Conservation (phyloP, 805 yeast genomes). For the Pichia scutulata region DNA sequence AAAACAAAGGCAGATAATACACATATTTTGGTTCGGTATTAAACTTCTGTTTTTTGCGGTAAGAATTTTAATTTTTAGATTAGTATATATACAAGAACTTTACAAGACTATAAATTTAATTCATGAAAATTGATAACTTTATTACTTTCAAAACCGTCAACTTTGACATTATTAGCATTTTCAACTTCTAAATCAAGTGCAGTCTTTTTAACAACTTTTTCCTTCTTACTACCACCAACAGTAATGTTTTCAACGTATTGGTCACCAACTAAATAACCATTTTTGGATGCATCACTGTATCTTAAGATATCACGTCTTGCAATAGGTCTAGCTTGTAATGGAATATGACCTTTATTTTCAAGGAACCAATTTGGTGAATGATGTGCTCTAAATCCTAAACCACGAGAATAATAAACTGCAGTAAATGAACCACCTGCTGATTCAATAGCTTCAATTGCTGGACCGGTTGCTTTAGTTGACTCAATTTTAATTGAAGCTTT, state of each 20-base stretch:
- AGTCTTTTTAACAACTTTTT: constrained; percentile 14
- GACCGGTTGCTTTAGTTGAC: constrained; percentile 70
- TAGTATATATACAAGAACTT: constrained; percentile 3
- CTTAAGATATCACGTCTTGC: constrained; percentile 71
- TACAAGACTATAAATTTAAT: constrained; percentile 15
- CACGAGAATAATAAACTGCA: constrained; percentile 58
- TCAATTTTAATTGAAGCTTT: constrained; percentile 65
- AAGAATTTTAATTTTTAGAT: constrained; percentile 1
- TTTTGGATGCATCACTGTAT: constrained; percentile 61
- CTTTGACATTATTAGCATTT: constrained; percentile 4
- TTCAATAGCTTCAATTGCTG: constrained; percentile 71
- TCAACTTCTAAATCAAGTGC: constrained; percentile 20
- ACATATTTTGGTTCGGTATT: no score
- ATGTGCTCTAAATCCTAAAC: constrained; percentile 65
- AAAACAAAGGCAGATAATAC: no score
- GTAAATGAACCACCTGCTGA: constrained; percentile 64
- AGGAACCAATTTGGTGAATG: constrained; percentile 65
- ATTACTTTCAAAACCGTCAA: constrained; percentile 17
- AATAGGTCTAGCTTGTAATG: constrained; percentile 80
- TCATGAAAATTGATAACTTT: constrained; percentile 20
- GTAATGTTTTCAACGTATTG: constrained; percentile 30
- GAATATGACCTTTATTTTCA: constrained; percentile 67
- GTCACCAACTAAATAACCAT: constrained; percentile 59
- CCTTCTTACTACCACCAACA: constrained; percentile 14
- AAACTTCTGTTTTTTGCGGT: no score